Conservation (phyloP, 805 yeast genomes). For the Zygosaccharomyces gambellarensis region DNA sequence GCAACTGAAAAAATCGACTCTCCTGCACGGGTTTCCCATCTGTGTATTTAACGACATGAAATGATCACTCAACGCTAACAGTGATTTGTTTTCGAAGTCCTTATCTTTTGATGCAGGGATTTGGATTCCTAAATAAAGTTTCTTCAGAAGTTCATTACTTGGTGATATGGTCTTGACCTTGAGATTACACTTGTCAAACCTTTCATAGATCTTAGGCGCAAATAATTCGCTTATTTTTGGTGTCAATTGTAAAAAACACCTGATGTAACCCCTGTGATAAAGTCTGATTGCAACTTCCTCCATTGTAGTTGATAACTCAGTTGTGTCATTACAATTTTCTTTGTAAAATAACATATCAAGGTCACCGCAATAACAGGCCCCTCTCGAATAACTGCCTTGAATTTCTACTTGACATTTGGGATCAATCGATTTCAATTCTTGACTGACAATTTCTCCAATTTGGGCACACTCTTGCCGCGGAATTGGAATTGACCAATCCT, state of each 20-base stretch:
- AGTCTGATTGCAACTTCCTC: slow-evolving; percentile 20
- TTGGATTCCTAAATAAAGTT: slow-evolving; percentile 23
- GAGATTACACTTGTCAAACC: slow-evolving; percentile 10
- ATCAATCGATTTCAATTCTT: slow-evolving; percentile 19
- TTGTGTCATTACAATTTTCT: slow-evolving; percentile 22
- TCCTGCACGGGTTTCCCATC: slow-evolving; percentile 21
- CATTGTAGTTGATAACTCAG: slow-evolving; percentile 18
- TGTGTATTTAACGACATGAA: slow-evolving; percentile 23
- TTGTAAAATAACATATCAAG: slow-evolving; percentile 31
- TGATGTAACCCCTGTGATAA: slow-evolving; percentile 18
- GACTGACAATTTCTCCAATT: slow-evolving; percentile 19
- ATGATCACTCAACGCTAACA: slow-evolving; percentile 16
- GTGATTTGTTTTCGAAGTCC: background rate
- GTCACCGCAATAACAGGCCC: slow-evolving; percentile 27
- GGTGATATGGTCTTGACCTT: slow-evolving; percentile 3
- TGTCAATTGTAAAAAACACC: slow-evolving; percentile 26
- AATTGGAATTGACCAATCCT: slow-evolving; percentile 29
- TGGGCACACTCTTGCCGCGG: slow-evolving; percentile 24
- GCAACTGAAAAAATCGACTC: slow-evolving; percentile 32
- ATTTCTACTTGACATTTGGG: slow-evolving; percentile 21
- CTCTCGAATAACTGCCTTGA: slow-evolving; percentile 32
- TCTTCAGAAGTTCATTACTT: slow-evolving; percentile 11
- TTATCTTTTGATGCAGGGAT: slow-evolving; percentile 2
- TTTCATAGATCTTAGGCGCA: slow-evolving; percentile 10
- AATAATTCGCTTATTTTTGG: slow-evolving; percentile 12